Evolutionary conservation across 352 stramenopile species (phyloP).

Genomic region (Phytophthora cryptogea): DNA sequence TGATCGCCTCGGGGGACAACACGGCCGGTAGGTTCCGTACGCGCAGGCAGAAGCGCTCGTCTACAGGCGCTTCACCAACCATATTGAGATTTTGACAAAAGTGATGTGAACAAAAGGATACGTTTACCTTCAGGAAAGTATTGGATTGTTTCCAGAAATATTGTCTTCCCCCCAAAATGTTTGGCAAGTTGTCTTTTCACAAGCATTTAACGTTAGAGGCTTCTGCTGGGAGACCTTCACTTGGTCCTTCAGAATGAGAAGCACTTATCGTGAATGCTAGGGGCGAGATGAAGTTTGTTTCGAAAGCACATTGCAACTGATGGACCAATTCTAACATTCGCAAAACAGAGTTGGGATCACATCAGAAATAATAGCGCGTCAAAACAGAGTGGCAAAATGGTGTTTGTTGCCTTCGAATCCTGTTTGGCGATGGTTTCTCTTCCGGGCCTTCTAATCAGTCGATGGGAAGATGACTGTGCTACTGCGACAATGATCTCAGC

Average conservation of each 20-base stretch:
- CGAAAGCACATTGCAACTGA: no score
- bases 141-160: neutral
- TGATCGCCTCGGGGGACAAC: constrained; percentile 60
- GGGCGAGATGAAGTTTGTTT: no score
- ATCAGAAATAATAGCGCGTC: neutral
- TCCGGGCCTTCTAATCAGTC: constrained; percentile 25
- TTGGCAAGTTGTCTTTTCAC: no score
- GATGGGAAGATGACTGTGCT: constrained; percentile 5
- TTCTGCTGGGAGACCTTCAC: no score
- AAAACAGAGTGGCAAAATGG: constrained; percentile 1
- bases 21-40: constrained; percentile 63
- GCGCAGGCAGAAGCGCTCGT: constrained; percentile 43
- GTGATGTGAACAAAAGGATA: neutral
- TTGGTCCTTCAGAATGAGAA: no score
- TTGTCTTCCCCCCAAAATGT: no score
- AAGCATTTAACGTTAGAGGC: no score
- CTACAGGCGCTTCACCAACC: neutral
- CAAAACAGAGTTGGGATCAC: constrained; percentile 7
- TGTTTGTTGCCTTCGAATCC: constrained; percentile 6
- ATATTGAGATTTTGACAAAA: neutral
- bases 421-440: constrained; percentile 4
- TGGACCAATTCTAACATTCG: neutral
- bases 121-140: constrained; percentile 19
- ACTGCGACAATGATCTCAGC: constrained; percentile 25
- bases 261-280: no score